phyloP scores from a whole-genome alignment of 371 early-diverging fungal species.

The Dentiscutata heterogama region DNA sequence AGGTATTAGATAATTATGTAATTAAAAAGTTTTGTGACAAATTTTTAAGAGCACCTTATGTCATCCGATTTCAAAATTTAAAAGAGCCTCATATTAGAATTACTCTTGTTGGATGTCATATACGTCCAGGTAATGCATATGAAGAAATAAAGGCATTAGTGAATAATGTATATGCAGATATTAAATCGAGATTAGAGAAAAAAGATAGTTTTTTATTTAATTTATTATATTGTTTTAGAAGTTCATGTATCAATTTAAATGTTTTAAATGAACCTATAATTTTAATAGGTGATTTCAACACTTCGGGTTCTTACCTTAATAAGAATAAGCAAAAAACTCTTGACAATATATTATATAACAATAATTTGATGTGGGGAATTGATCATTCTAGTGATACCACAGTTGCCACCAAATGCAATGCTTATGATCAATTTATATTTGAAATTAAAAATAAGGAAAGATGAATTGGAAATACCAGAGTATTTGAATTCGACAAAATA shows the following conservation, averaged over 20 bases:
- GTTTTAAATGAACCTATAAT: conserved; percentile 31
- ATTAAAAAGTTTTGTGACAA: conserved; percentile 24
- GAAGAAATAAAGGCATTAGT: conserved; percentile 31
- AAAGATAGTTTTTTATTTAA: neutral
- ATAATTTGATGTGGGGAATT: conserved; percentile 43
- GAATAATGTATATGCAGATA: conserved; percentile 23
- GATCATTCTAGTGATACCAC: conserved; percentile 35
- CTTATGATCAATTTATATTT: conserved; percentile 45
- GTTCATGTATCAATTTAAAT: neutral
- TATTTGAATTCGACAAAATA: conserved; percentile 39
- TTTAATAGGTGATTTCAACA: conserved; percentile 44
- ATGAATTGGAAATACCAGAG: conserved; percentile 36
- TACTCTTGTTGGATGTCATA: conserved; percentile 44
- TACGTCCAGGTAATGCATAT: conserved; percentile 35
- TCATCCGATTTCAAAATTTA: conserved; percentile 41
- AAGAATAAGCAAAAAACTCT: conserved; percentile 18
- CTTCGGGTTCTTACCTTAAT: conserved; percentile 37
- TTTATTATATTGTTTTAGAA: conserved; percentile 15
- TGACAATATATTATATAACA: conserved; percentile 4
- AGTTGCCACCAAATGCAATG: conserved; percentile 17
- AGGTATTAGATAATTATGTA: conserved; percentile 43
- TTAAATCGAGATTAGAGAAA: conserved; percentile 15
- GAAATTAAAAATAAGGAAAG: conserved; percentile 27
- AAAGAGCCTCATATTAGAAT: conserved; percentile 21
- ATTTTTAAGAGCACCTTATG: conserved; percentile 41